Evolutionary conservation across 352 stramenopile species (phyloP), one percentile per base, ranked within the genome.

Genomic region (Phytophthora cactorum): DNA sequence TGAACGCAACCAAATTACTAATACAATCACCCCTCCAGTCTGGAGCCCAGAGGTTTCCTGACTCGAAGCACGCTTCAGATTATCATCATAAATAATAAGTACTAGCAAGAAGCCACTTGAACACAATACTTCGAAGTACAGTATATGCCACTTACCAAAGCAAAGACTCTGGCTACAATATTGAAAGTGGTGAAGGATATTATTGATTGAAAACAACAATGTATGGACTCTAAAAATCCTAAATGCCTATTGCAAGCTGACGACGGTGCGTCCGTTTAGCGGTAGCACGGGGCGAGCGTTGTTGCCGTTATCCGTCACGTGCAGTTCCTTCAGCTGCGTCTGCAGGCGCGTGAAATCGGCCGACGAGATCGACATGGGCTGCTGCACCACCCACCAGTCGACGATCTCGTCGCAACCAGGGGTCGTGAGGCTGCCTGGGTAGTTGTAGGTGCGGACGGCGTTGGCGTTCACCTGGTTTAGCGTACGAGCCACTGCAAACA

Each of bases 341-440:
- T 54, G 49, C 4, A 88, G 50, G 1, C 65, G 58, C 15, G 59
- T 36, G 25, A 84, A 70, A 28, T 85, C 74, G 1, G 25, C 17
- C 1, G 59, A 43, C 0, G 74, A 76, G 25, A 88, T 68, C 43
- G 50, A 66, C 17, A 88, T 56, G 1, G 77, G 74, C 54, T 70
- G 69, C 53, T 78, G 62, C 29, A 89, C 52, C 31, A 88, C 74
- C 76, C 78, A 89, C 81, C 81, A 87, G 63, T 83, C 72, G 9
- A 84, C 78, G 15, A 68, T 75, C 59, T 89, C 76, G n/a, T 56
- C 52, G 44, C 80, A 89, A 10, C 52, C 57, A 1, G 80, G 80
- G 2, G 78, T 84, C n/a, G 77, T 89, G 29, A 87, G 69, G 12
- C 81, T 87, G 5, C 78, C 81, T 0, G 76, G 50, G 69, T 89